Conservation (phyloP, 1,284 basidiomycete genomes). For the Cystobasidiaceae sp. region DNA sequence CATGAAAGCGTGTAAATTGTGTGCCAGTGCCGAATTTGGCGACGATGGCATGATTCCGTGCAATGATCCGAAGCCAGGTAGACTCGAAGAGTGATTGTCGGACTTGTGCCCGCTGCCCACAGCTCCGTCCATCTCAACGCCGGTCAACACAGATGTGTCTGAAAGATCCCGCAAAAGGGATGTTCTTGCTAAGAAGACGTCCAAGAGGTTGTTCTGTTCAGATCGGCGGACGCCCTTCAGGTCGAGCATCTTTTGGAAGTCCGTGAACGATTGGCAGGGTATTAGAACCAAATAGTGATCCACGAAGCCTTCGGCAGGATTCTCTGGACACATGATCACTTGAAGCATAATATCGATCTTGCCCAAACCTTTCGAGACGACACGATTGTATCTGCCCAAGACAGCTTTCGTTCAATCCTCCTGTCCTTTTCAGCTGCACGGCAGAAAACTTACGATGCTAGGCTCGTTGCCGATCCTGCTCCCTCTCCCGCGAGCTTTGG, state of each 20-base stretch:
- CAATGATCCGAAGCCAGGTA: background rate
- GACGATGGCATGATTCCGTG: slow-evolving; percentile 12
- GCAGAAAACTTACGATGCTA: slow-evolving; percentile 37
- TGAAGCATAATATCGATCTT: slow-evolving; percentile 85
- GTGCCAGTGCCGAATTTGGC: slow-evolving; percentile 31
- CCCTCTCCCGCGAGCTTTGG: slow-evolving; percentile 50
- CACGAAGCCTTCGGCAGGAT: slow-evolving; percentile 87
- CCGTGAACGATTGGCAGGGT: slow-evolving; percentile 84
- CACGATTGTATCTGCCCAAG: slow-evolving; percentile 64
- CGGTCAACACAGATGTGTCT: slow-evolving; percentile 73
- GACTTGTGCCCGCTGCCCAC: too few species aligned
- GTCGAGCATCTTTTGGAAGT: slow-evolving; percentile 97
- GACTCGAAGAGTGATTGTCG: too few species aligned
- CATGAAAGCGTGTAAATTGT: slow-evolving; percentile 34
- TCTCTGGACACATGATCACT: slow-evolving; percentile 87
- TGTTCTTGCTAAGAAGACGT: slow-evolving; percentile 83
- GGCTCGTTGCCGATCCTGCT: slow-evolving; percentile 30
- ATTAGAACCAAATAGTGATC: slow-evolving; percentile 88
- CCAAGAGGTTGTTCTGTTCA: slow-evolving; percentile 82
- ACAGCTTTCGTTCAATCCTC: background rate
- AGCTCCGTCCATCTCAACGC: slow-evolving; percentile 23
- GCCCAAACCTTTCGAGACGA: slow-evolving; percentile 70
- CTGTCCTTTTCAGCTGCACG: too few species aligned
- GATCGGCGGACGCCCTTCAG: slow-evolving; percentile 83
- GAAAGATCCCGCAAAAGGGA: slow-evolving; percentile 79